Evolutionary conservation across 495 filamentous ascomycete species (phyloP), one percentile per base, ranked within the genome.

Genomic region (Penicillium odoratum): DNA sequence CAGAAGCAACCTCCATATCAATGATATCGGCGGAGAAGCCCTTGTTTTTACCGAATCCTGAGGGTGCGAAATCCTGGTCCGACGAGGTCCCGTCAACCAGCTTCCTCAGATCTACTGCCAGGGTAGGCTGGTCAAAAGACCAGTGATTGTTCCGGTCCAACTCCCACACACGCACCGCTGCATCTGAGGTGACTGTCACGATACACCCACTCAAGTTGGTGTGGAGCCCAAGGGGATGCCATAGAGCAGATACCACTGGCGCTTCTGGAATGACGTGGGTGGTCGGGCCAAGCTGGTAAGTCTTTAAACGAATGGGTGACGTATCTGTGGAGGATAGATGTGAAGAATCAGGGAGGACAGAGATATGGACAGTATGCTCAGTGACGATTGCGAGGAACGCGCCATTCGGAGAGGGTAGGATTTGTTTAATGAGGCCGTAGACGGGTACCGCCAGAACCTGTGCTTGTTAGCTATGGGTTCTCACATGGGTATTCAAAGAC

Each of bases 81-180:
- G 85, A 77, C 9, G 83, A 90, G 15, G 81, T 85, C 5, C 89
- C 92, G 70, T 92, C 88, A 13, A 87, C 87, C 30, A 97, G 78
- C 67, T 90, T 92, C 72, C 86, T 85, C 47, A 96, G 77, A 63
- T 97, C 92, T 25, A 96, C 81, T 6, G 90, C 85, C 15, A 96
- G 74, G 1, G 88, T 82, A n/a, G 92, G 89, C 28, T 85, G 79
- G 61, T 91, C 88, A 65, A 95, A 96, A 7, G 90, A 89, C 83
- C 87, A 90, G 48, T 90, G 83, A 65, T 94, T 89, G 34, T 85
- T 79, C 31, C 84, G 76, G 43, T 90, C 88, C 28, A 96, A 66
- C 70, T 97, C 92, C 92, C 92, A 97, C 31, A 96, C 72, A 13
- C 92, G 85, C 15, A 96, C 88, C 7, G 90, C 84, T 8, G 91